A percentile compares a stretch with the other conserved stretches of the same genome.
Conservation (phyloP, 2,329 filamentous ascomycete species). For the Hymenoscyphus scutula region DNA sequence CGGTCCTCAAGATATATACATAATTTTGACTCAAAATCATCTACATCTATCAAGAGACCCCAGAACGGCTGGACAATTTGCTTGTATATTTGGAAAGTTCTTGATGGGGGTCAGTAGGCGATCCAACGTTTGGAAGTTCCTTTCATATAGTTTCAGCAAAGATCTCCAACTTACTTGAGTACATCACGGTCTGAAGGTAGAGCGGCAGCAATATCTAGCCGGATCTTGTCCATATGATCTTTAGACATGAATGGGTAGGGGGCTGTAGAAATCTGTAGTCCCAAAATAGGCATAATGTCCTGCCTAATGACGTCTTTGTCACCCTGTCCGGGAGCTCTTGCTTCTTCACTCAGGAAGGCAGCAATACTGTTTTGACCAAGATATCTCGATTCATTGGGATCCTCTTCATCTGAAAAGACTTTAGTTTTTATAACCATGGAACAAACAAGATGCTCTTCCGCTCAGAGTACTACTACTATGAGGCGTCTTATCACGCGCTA, state of each 20-base stretch:
- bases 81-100: constrained; percentile 64
- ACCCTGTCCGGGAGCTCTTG: constrained; percentile 47
- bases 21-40: constrained; percentile 61
- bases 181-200: constrained; percentile 64
- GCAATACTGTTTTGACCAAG: constrained; percentile 67
- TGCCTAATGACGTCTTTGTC: constrained; percentile 49
- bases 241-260: constrained; percentile 67
- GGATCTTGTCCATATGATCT: constrained; percentile 57
- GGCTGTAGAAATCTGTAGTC: constrained; percentile 59
- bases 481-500: not conserved
- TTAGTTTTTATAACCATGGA: constrained; percentile 8
- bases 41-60: constrained; percentile 65
- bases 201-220: constrained; percentile 59
- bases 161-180: constrained; percentile 53
- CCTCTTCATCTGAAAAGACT: constrained; percentile 46
- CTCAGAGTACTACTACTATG: not conserved
- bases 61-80: constrained; percentile 66
- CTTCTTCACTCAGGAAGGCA: constrained; percentile 61
- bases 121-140: not conserved
- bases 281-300: constrained; percentile 65
- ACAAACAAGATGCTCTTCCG: not conserved
- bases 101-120: constrained; percentile 31
- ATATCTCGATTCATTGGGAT: constrained; percentile 56
- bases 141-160: not conserved
- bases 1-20: constrained; percentile 66